phyloP scores from a whole-genome alignment of 176 grass and related monocot species.

The Carex pumila region DNA sequence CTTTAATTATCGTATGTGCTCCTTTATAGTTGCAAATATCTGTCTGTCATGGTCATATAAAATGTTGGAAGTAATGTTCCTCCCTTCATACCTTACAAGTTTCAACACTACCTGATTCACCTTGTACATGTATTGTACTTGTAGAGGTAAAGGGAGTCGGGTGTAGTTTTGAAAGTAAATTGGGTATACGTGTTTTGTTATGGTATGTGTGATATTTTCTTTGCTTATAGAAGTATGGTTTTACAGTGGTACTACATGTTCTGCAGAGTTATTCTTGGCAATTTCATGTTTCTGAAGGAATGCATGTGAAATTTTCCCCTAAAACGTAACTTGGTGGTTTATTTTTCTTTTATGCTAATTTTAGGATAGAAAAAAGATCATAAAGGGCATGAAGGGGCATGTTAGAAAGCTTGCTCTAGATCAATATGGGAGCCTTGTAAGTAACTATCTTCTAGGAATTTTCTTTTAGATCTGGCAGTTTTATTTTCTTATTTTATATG shows the following conservation, averaged over 20 bases:
- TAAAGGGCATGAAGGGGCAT: constrained; percentile 88
- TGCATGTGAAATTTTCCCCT: not conserved
- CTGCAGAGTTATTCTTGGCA: not conserved
- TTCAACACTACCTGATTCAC: not conserved
- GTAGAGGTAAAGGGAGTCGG: not conserved
- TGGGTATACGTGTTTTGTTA: not conserved
- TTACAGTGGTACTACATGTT: not conserved
- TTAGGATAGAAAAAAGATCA: constrained; percentile 94
- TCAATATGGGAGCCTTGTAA: constrained; percentile 90
- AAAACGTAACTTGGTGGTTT: not conserved
- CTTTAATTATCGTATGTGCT: not conserved
- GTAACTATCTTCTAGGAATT: constrained; percentile 25
- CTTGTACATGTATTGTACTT: not conserved
- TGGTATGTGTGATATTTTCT: not conserved
- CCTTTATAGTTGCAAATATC: not conserved
- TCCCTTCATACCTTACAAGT: not conserved
- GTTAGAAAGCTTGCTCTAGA: constrained; percentile 63
- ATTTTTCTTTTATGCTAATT: constrained; percentile 16
- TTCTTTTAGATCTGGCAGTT: not conserved
- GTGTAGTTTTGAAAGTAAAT: not conserved
- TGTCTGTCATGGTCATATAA: not conserved
- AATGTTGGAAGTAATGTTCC: not conserved
- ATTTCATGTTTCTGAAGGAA: not conserved
- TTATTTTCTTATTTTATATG: not conserved
- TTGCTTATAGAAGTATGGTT: not conserved